A percentile compares a stretch with the other conserved stretches of the same genome.
phyloP scores from a whole-genome alignment of 345 rosid species.

The Carallia brachiata region DNA sequence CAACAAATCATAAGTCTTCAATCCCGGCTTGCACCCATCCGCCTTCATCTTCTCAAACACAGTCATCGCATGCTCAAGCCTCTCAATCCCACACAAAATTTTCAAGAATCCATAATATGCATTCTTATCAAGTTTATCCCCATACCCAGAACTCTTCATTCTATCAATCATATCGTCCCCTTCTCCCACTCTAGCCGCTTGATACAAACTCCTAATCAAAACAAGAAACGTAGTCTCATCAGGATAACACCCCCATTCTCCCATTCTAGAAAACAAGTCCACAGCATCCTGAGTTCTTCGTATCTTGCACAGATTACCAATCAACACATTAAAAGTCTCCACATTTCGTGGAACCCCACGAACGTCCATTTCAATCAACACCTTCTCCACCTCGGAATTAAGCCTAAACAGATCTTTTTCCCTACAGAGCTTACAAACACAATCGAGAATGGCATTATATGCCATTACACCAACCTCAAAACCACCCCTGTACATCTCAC shows the following conservation, averaged over 20 bases:
- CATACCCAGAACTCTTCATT: constrained; percentile 76
- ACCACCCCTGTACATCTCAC: constrained; percentile 95
- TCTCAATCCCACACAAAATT: constrained; percentile 89
- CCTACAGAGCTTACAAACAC: constrained; percentile 88
- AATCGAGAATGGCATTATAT: constrained; percentile 72
- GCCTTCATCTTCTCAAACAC: constrained; percentile 84
- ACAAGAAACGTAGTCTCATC: constrained; percentile 60
- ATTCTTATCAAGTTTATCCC: constrained; percentile 52
- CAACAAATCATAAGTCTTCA: constrained; percentile 77
- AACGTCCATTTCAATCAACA: constrained; percentile 77
- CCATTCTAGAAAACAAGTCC: constrained; percentile 68
- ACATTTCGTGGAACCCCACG: constrained; percentile 85
- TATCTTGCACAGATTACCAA: constrained; percentile 70
- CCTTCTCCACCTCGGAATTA: constrained; percentile 65
- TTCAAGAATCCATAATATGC: constrained; percentile 71
- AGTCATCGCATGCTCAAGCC: constrained; percentile 85
- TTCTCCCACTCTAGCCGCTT: constrained; percentile 84
- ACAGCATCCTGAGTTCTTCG: constrained; percentile 80
- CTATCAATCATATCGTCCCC: constrained; percentile 92
- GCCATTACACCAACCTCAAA: constrained; percentile 73
- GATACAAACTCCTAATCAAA: constrained; percentile 76
- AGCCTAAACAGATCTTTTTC: constrained; percentile 72
- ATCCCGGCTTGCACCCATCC: constrained; percentile 67
- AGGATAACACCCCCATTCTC: constrained; percentile 80
- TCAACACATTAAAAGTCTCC: constrained; percentile 80